Percentiles rank a stretch among this genome's conserved stretches.
phyloP scores from a whole-genome alignment of 2,329 filamentous ascomycete species.

The Dothideomycetidae sp. region DNA sequence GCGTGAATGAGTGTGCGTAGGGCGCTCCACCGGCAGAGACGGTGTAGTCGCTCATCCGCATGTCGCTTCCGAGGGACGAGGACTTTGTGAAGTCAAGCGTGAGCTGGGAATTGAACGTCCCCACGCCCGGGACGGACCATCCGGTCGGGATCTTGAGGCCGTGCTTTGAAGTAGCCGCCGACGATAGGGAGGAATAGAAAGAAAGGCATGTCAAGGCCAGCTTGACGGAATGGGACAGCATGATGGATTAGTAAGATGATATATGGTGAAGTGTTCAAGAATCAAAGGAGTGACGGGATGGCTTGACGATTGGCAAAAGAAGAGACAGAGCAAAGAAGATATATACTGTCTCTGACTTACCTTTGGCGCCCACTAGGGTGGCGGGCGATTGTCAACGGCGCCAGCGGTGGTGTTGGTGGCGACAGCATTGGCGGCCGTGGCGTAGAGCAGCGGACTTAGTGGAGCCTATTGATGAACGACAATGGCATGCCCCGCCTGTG shows the following conservation, averaged over 20 bases:
- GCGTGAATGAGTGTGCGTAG: conserved; percentile 9
- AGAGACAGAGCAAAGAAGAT: neutral
- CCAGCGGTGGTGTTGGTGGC: no score
- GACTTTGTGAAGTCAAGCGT: conserved; percentile 10
- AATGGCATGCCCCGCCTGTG: no score
- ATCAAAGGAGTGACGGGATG: neutral
- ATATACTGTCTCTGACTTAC: no score
- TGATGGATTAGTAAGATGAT: neutral
- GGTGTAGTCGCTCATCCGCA: conserved; percentile 9
- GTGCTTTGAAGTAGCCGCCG: conserved; percentile 1
- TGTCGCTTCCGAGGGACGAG: conserved; percentile 5
- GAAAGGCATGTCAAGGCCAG: conserved; percentile 2
- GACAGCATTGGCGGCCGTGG: no score
- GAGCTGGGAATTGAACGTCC: conserved; percentile 10
- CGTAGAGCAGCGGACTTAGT: no score
- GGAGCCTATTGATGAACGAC: no score
- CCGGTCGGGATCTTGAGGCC: neutral
- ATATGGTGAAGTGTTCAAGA: neutral
- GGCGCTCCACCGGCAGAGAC: conserved; percentile 10
- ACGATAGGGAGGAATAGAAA: neutral
- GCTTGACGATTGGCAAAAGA: neutral
- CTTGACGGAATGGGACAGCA: neutral
- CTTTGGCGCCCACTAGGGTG: no score
- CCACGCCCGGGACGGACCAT: conserved; percentile 6
- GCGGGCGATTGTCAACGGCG: no score